Base-by-base conservation (phyloP, 176 grass and related monocot genomes). In the Carex pumila region DNA sequence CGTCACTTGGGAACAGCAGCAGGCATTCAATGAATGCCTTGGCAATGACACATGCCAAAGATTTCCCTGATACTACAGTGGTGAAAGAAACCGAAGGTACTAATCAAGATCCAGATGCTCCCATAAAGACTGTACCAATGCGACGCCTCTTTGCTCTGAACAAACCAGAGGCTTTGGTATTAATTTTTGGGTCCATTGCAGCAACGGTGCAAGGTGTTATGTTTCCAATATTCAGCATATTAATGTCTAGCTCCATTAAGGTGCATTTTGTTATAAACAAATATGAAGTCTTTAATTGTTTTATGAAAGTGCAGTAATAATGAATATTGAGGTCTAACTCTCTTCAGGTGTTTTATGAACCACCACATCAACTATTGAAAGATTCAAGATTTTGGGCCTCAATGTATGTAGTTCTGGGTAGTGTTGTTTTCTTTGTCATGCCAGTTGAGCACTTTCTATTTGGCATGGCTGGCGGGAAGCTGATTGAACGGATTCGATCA, bases 221-320 rank as follows among this genome's bases (percentile, higher is more conserved):
- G 22, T 89, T 94, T 8, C 94, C 92, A 17, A 12, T 92, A n/a
- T 91, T 87, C 77, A 88, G 90, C 43, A 88, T 61, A 21, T 60
- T 97, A 65, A 88, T 97, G 61, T 97, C 94, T 79, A 94, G 83
- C 47, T 77, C 90, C 1, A 91, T 94, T 86, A 91, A 97, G 63
- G 79, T 81, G 29, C 11, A 49, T 82, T 53, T 14, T 76, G 71
- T 32, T 30, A 79, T 59, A 19, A 45, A 43, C 5, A 43, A n/a
- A 59, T 56, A 43, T 41, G 7, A 17, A 76, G 6, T 6, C 5
- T 54, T 76, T 12, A 63, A 31, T 37, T 45, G 18, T 55, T 81
- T 22, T 25, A 60, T 80, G 15, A 41, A 81, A 43, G 37, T 61
- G 34, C 34, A 12, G 14, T 43, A 39, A 62, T 60, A 63, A 43